These are phyloP conservation scores for Didymella arachidicola DNA, from an alignment of 2,329 filamentous ascomycete species.

Conservation along the genomic window DNA sequence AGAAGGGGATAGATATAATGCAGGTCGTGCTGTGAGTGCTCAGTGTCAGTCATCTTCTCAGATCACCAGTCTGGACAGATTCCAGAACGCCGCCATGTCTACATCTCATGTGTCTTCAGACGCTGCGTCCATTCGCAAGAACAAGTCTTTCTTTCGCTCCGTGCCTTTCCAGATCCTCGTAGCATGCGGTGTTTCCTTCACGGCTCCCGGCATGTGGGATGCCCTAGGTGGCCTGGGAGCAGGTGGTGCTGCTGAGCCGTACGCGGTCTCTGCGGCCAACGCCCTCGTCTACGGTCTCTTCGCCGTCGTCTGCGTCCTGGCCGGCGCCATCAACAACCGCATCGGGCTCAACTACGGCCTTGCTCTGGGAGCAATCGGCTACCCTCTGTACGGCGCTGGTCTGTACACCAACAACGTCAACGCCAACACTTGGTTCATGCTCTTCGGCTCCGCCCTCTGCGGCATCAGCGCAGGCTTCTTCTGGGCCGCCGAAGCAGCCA, in stretches of 20 bases:
- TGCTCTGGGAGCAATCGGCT: constrained; percentile 55
- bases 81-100: constrained; percentile 15
- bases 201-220: constrained; percentile 48
- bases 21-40: constrained; percentile 2
- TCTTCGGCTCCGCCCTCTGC: constrained; percentile 50
- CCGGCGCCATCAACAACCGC: constrained; percentile 50
- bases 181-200: constrained; percentile 47
- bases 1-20: constrained; percentile 13
- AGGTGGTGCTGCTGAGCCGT: constrained; percentile 46
- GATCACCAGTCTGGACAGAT: no score
- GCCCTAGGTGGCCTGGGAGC: constrained; percentile 45
- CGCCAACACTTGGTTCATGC: constrained; percentile 52
- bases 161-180: constrained; percentile 46
- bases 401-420: constrained; percentile 52
- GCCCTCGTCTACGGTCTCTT: constrained; percentile 46
- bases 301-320: constrained; percentile 41
- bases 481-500: constrained; percentile 54
- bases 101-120: constrained; percentile 10
- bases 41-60: neutral
- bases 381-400: constrained; percentile 53
- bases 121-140: constrained; percentile 26
- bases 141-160: constrained; percentile 40
- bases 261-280: constrained; percentile 46
- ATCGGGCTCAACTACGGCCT: constrained; percentile 48
- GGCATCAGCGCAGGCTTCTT: constrained; percentile 54